Evolutionary conservation across 83 land plant genomes (phyloP).

Genomic region (Picea abies): DNA sequence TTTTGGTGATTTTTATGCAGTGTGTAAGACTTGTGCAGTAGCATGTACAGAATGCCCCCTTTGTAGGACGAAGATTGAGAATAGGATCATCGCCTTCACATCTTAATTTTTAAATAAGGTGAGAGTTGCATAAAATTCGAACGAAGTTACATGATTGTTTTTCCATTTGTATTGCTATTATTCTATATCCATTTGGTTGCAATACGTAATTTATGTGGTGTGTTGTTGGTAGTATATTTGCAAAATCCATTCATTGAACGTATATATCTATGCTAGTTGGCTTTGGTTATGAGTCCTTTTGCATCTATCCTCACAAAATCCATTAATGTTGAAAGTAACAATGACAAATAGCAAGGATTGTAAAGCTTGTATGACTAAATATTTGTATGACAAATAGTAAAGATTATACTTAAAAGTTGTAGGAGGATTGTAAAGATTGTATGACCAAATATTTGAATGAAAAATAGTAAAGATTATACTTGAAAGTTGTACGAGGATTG

Average conservation of each 20-base stretch:
- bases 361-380: neutral
- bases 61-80: conserved; percentile 69
- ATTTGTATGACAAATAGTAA: neutral
- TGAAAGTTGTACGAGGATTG: neutral
- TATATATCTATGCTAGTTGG: neutral
- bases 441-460: neutral
- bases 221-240: neutral
- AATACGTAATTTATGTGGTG: neutral
- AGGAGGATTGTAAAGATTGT: neutral
- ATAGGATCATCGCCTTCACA: conserved; percentile 70
- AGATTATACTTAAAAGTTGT: neutral
- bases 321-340: neutral
- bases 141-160: neutral
- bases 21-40: conserved; percentile 81
- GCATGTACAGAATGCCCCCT: conserved; percentile 86
- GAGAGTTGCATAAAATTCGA: neutral
- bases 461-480: neutral
- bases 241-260: neutral
- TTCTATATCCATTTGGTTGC: too few relatives aligned
- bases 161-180: too few relatives aligned
- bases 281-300: neutral
- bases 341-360: neutral
- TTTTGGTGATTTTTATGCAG: conserved; percentile 31
- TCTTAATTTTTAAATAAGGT: conserved; percentile 20
- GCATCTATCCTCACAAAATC: neutral